A percentile compares a stretch with the other conserved stretches of the same genome.
Evolutionary conservation across 371 early-diverging fungal species (phyloP).

Genomic region (Saksenaea oblongispora): DNA sequence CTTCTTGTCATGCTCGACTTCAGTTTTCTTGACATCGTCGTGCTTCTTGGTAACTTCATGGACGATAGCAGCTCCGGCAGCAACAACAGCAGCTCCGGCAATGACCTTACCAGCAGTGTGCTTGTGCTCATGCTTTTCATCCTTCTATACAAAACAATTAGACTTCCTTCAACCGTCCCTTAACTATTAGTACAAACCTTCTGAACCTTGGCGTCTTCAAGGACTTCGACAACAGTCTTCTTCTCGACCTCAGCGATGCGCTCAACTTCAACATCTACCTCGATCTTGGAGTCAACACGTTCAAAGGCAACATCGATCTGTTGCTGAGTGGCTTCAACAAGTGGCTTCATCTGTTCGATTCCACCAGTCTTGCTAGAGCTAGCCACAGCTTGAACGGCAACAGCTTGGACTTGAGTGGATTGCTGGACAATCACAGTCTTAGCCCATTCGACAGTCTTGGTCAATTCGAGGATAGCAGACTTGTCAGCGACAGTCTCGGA

Average conservation of each 20-base stretch:
- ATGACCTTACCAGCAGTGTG: background rate
- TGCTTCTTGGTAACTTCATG: background rate
- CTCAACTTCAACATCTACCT: too few species aligned
- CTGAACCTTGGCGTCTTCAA: too few species aligned
- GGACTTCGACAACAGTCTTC: too few species aligned
- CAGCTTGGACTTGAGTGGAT: constrained; percentile 10
- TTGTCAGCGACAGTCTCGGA: too few species aligned
- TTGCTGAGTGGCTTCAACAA: constrained; percentile 7
- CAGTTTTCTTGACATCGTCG: constrained; percentile 2
- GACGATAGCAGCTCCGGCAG: background rate
- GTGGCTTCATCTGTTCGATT: background rate
- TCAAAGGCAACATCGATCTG: constrained; percentile 7
- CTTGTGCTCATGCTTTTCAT: constrained; percentile 5
- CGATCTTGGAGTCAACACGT: too few species aligned
- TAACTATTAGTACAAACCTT: too few species aligned
- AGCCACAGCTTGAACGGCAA: constrained; percentile 9
- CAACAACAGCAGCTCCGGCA: background rate
- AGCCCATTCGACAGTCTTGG: constrained; percentile 12
- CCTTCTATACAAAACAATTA: constrained; percentile 9
- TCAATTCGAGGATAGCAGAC: too few species aligned
- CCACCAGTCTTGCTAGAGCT: background rate
- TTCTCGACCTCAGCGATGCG: too few species aligned
- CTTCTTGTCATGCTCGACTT: background rate
- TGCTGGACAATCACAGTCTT: constrained; percentile 10
- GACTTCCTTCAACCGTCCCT: constrained; percentile 10